Percentiles rank a stretch among this genome's conserved stretches.
Conservation (phyloP, 768 basidiomycete species). For the Pleurotus salmoneostramineus region DNA sequence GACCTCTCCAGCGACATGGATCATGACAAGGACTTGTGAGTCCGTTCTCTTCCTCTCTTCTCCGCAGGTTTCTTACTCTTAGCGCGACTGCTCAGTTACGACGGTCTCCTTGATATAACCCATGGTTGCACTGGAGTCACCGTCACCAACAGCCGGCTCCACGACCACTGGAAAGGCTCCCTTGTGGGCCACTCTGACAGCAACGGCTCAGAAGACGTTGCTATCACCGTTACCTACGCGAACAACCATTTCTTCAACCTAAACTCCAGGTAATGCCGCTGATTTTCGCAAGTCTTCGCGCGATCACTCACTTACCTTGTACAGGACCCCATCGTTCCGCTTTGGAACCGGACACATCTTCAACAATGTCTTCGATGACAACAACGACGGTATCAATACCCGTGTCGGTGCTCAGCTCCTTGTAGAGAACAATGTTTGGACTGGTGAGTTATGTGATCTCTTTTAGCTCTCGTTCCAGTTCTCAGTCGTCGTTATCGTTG, state of each 20-base stretch:
- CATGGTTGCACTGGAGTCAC: constrained; percentile 39
- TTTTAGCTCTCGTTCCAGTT: neutral
- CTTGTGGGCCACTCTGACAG: constrained; percentile 41
- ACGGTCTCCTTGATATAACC: constrained; percentile 41
- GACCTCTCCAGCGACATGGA: constrained; percentile 42
- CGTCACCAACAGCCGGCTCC: constrained; percentile 36
- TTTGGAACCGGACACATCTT: constrained; percentile 44
- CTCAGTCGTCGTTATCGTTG: no score
- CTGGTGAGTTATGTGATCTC: constrained; percentile 17
- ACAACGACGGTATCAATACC: constrained; percentile 19
- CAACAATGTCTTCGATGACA: constrained; percentile 40
- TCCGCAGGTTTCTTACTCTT: neutral
- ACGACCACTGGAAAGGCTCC: constrained; percentile 42
- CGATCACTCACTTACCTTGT: constrained; percentile 7
- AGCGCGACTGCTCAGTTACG: constrained; percentile 27
- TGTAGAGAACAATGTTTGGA: constrained; percentile 45
- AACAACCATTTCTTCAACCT: constrained; percentile 2
- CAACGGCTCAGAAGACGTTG: constrained; percentile 29
- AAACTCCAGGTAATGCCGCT: neutral
- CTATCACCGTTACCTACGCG: constrained; percentile 20
- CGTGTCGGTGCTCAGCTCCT: constrained; percentile 31
- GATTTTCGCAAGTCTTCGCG: neutral
- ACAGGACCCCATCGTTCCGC: constrained; percentile 42
- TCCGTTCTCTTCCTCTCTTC: neutral
- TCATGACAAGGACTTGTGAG: constrained; percentile 38